phyloP scores from a whole-genome alignment of 306 rosid species.

The Heteromeles arbutifolia region DNA sequence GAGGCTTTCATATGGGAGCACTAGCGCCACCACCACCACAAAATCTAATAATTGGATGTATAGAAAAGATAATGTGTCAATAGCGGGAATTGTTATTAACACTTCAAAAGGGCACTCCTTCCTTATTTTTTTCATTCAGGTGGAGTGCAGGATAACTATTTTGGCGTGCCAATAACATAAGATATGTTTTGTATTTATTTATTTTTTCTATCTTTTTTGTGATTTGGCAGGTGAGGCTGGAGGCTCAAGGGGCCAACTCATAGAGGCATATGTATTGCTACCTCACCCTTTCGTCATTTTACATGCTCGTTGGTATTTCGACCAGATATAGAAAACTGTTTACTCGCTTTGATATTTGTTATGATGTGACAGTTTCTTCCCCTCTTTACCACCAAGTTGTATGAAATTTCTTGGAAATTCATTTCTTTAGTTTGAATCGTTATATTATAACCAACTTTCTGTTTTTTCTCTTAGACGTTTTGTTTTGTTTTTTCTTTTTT shows the following conservation, averaged over 20 bases:
- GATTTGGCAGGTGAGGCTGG: background rate
- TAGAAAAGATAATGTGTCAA: background rate
- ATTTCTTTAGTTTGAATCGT: background rate
- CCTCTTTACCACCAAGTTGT: background rate
- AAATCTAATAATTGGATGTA: conserved; percentile 9
- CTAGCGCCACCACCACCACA: conserved; percentile 24
- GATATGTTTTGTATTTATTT: background rate
- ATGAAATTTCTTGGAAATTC: background rate
- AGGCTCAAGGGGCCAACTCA: background rate
- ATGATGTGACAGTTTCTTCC: background rate
- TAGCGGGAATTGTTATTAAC: no score
- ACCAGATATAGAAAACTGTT: background rate
- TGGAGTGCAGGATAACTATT: background rate
- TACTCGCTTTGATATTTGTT: background rate
- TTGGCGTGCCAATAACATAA: background rate
- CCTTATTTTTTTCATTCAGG: background rate
- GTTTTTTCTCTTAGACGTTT: background rate
- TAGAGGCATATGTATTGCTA: background rate
- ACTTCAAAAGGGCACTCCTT: no score
- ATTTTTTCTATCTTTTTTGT: conserved; percentile 1
- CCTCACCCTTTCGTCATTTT: background rate
- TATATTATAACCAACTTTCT: no score
- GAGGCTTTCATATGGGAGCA: conserved; percentile 16
- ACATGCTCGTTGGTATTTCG: background rate
- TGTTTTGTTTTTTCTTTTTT: background rate